These are phyloP conservation scores for Solanum tarijense DNA, from an alignment of 257 asterid species.

Conservation along the genomic window DNA sequence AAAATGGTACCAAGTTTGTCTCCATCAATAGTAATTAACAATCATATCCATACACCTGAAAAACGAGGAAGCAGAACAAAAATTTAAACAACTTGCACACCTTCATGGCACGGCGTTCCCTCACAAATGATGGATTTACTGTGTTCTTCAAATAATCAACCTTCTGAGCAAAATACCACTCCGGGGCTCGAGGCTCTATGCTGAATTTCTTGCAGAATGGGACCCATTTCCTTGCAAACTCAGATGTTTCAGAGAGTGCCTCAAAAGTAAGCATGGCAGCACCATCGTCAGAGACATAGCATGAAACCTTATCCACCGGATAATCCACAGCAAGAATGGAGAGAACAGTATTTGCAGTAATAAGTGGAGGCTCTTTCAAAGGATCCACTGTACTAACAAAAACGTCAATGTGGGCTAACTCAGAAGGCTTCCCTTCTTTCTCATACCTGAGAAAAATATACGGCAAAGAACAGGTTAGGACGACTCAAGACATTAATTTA, in stretches of 20 bases:
- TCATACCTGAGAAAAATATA: slow-evolving; percentile 35
- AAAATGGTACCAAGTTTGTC: background rate
- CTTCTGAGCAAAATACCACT: slow-evolving; percentile 76
- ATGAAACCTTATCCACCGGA: slow-evolving; percentile 72
- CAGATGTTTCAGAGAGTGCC: slow-evolving; percentile 81
- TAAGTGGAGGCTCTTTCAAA: slow-evolving; percentile 80
- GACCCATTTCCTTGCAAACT: slow-evolving; percentile 85
- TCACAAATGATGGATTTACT: slow-evolving; percentile 63
- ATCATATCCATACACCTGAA: background rate
- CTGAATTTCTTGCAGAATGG: slow-evolving; percentile 78
- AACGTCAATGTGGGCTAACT: slow-evolving; percentile 40
- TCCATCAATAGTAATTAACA: background rate
- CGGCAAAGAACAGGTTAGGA: background rate
- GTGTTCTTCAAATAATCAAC: slow-evolving; percentile 78
- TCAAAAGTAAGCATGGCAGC: slow-evolving; percentile 94
- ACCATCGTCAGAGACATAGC: slow-evolving; percentile 93
- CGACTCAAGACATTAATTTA: background rate
- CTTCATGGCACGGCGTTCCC: slow-evolving; percentile 96
- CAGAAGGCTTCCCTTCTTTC: slow-evolving; percentile 60
- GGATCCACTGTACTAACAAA: slow-evolving; percentile 93
- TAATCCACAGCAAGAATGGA: slow-evolving; percentile 89
- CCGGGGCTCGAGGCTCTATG: slow-evolving; percentile 91
- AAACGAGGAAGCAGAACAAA: background rate
- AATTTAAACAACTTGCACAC: slow-evolving; percentile 14
- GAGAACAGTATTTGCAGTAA: slow-evolving; percentile 84